These are phyloP conservation scores for Saccharomycopsis olivae DNA, from an alignment of 805 yeast genomes.

Conservation along the genomic window DNA sequence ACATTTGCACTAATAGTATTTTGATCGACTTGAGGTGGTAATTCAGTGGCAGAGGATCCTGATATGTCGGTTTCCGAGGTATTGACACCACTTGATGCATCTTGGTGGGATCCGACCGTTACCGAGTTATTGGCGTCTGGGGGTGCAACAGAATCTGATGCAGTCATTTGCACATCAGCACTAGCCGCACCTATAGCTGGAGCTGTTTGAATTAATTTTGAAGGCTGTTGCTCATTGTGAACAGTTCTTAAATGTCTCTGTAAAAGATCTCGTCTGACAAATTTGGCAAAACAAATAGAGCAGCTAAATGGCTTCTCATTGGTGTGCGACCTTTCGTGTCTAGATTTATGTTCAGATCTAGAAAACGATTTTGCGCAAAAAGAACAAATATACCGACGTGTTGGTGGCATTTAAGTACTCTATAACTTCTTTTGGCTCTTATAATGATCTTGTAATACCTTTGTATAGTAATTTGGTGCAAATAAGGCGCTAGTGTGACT, in stretches of 20 bases:
- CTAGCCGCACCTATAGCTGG: background rate
- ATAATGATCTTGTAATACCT: no score
- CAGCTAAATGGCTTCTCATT: constrained; percentile 76
- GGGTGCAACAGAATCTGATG: background rate
- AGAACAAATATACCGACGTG: constrained; percentile 63
- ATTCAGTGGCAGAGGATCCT: background rate
- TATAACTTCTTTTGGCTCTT: no score
- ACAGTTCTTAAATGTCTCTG: constrained; percentile 75
- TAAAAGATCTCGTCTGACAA: constrained; percentile 67
- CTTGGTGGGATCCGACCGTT: no score
- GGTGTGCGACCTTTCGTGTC: constrained; percentile 74
- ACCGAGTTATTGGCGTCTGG: background rate
- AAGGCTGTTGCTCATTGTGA: constrained; percentile 29
- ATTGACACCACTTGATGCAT: background rate
- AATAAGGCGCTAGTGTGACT: no score
- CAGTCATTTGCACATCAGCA: background rate
- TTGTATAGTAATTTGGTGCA: no score
- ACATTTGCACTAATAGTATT: background rate
- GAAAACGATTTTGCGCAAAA: constrained; percentile 74
- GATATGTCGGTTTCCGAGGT: background rate
- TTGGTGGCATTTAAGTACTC: constrained; percentile 35
- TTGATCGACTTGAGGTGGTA: no score
- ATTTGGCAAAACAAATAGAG: constrained; percentile 54
- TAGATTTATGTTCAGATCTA: constrained; percentile 66
- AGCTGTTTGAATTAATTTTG: constrained; percentile 7